A percentile compares a stretch with the other conserved stretches of the same genome.
Conservation (phyloP, 768 basidiomycete genomes). For the Lactarius sanguifluus region DNA sequence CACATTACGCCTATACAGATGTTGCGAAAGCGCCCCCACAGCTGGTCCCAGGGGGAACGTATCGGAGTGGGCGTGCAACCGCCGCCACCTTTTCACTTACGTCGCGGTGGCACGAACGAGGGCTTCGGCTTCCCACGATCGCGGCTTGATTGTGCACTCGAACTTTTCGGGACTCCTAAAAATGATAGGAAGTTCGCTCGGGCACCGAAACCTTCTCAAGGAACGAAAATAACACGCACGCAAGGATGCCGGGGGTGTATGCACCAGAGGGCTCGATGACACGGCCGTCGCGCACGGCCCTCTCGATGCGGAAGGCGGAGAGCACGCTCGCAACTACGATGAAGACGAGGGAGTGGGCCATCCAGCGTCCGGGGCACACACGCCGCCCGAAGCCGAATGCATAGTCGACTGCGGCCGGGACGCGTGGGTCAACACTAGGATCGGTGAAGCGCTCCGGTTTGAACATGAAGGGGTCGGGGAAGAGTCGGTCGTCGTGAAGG, state of each 20-base stretch:
- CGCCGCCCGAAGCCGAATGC: slow-evolving; percentile 32
- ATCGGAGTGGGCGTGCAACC: background rate
- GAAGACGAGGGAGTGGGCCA: slow-evolving; percentile 29
- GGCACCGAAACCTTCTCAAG: background rate
- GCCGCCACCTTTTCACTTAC: background rate
- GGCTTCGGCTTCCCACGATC: slow-evolving; percentile 26
- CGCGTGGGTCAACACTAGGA: slow-evolving; percentile 21
- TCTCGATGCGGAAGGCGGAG: slow-evolving; percentile 27
- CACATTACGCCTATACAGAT: background rate
- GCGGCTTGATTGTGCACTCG: slow-evolving; percentile 25
- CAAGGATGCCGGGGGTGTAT: slow-evolving; percentile 27
- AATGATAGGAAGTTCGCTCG: background rate
- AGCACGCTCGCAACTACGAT: slow-evolving; percentile 29
- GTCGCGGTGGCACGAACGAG: slow-evolving; percentile 24
- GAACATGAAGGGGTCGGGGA: slow-evolving; percentile 35
- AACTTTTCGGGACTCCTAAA: slow-evolving; percentile 29
- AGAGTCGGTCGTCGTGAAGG: slow-evolving; percentile 35
- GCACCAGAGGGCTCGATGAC: slow-evolving; percentile 27
- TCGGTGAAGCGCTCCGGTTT: slow-evolving; percentile 35
- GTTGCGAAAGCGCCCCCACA: background rate
- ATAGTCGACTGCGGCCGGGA: slow-evolving; percentile 23
- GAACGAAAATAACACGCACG: slow-evolving; percentile 15
- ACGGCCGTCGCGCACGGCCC: slow-evolving; percentile 25
- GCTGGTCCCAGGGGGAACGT: background rate
- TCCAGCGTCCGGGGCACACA: slow-evolving; percentile 31